Base-by-base conservation (phyloP, 2,329 filamentous ascomycete genomes). In the Diaporthe citrichinensis region DNA sequence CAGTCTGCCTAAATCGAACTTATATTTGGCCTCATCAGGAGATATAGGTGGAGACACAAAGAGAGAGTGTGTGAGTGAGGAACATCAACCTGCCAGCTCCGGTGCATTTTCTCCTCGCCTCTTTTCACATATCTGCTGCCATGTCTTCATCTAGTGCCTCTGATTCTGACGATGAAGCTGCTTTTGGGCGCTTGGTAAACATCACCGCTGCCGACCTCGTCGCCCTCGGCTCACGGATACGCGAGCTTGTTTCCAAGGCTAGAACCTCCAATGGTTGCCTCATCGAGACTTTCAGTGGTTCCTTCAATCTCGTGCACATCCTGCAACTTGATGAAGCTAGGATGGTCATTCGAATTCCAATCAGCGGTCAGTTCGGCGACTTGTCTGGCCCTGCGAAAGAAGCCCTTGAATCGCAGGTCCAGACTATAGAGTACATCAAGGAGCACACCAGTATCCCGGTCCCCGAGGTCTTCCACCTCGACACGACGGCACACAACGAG, bases 341-440 rank as follows among this genome's bases (percentile, higher is more conserved):
- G 51, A 44, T 71, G 46, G 65, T 28, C 36, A 71, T 44, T n/a
- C 68, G 39, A 1, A 58, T 58, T 15, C 53, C 36, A 55, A 23
- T 9, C 17, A n/a, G 3, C 17, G 36, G 36, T 25, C 39, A 58
- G 25, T 17, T 15, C 9, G 39, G 51, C n/a, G 25, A n/a, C 25
- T 31, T 67, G 12, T 8, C 5, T 25, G 20, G 20, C 23, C 28
- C 44, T 7, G 23, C 31, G 2, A 36, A 39, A 25, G 31, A 36
- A 68, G 46, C 28, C 3, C 44, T 68, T 36, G 7, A 51, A 17
- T 36, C 44, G 1, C 6, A 68, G 12, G 46, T 53, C 1, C 28
- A 68, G 1, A 39, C 46, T 8, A n/a, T 59, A 10, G 20, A 49
- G 0, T 71, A 25, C 4, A 59, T 46, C 39, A 49, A 3, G 10